A percentile compares a stretch with the other conserved stretches of the same genome.
Conservation (phyloP, 495 filamentous ascomycete species). For the Cryomyces antarcticus region DNA sequence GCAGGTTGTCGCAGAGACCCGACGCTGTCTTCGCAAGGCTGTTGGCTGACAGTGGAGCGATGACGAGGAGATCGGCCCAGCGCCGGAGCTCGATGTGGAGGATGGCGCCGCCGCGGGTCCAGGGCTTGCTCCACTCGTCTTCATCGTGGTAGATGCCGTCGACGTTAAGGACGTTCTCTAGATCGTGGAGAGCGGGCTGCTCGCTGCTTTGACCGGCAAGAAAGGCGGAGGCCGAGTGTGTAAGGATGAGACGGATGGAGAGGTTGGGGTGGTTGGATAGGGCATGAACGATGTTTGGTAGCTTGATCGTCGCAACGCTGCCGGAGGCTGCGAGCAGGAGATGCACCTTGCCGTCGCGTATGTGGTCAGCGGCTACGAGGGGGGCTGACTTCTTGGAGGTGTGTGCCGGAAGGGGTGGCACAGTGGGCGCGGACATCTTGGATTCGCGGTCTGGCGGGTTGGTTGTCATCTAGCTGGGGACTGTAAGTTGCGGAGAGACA, state of each 20-base stretch:
- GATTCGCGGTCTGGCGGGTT: too few species aligned
- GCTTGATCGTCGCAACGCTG: conserved; percentile 77
- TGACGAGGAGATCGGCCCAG: conserved; percentile 63
- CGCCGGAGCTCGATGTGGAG: conserved; percentile 69
- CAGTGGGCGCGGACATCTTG: not conserved
- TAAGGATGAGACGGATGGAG: conserved; percentile 63
- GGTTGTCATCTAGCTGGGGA: too few species aligned
- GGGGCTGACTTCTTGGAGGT: not conserved
- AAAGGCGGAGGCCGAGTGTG: conserved; percentile 48
- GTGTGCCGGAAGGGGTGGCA: not conserved
- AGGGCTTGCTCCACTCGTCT: conserved; percentile 63
- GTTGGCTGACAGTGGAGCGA: conserved; percentile 65
- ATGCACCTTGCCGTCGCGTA: conserved; percentile 45
- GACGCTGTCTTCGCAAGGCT: conserved; percentile 55
- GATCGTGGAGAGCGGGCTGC: conserved; percentile 37
- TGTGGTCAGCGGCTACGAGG: conserved; percentile 11
- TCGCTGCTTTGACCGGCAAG: conserved; percentile 45
- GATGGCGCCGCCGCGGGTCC: conserved; percentile 45
- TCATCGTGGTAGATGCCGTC: conserved; percentile 56
- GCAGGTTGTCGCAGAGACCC: conserved; percentile 46
- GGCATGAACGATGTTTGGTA: conserved; percentile 46
- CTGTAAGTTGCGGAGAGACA: too few species aligned
- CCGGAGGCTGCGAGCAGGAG: conserved; percentile 61
- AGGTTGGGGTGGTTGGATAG: conserved; percentile 38
- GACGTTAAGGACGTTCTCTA: conserved; percentile 34